Percentiles rank a stretch among this genome's conserved stretches.
Evolutionary conservation across 306 rosid genomes (phyloP).

Genomic region (Heteromeles arbutifolia): DNA sequence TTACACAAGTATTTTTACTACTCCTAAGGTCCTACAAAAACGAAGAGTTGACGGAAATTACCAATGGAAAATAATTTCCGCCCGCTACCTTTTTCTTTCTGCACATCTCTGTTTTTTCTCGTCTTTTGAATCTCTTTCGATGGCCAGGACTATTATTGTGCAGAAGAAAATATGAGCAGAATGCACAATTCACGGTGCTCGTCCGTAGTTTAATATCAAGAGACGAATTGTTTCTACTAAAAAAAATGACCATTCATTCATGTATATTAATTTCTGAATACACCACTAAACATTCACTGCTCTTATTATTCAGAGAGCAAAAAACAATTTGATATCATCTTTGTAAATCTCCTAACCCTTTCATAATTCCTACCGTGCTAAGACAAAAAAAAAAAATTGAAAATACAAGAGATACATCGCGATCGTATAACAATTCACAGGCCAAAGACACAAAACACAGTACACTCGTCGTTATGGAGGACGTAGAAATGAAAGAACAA

Average conservation of each 20-base stretch:
- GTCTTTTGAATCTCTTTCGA: not conserved
- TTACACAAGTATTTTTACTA: not conserved
- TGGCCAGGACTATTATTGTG: not conserved
- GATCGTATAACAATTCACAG: slow-evolving; percentile 27
- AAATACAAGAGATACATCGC: slow-evolving; percentile 17
- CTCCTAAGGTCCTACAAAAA: too few species aligned
- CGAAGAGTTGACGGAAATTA: too few species aligned
- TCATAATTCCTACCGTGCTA: slow-evolving; percentile 23
- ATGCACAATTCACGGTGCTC: too few species aligned
- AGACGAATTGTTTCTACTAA: not conserved
- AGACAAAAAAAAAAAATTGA: not conserved
- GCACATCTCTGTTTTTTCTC: not conserved
- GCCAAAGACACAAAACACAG: slow-evolving; percentile 17
- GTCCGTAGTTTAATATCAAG: not conserved
- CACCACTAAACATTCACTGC: not conserved
- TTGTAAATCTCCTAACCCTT: slow-evolving; percentile 26
- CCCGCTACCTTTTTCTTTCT: not conserved
- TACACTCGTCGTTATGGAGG: slow-evolving; percentile 1
- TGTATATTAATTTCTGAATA: not conserved
- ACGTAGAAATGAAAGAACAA: slow-evolving; percentile 3
- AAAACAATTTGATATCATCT: slow-evolving; percentile 23
- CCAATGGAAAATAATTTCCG: too few species aligned
- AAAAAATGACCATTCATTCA: not conserved
- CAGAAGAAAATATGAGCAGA: too few species aligned
- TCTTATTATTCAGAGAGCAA: slow-evolving; percentile 25